These are phyloP conservation scores for slime mould (Dictyostelium discoideum) DNA, from an alignment of 78 protist species.

Conservation along the genomic window dicty_2.7 NC_007089.4:4431001-4431500, in stretches of 20 bases:
- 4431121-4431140: no score
- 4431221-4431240: constrained; percentile 26
- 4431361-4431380: constrained; percentile 96
- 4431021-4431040: background rate
- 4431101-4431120: background rate
- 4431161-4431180: background rate
- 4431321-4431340: constrained; percentile 83
- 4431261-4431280: constrained; percentile 19
- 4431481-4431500: constrained; percentile 67
- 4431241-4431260: constrained; percentile 22
- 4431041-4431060: constrained; percentile 12
- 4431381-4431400: constrained; percentile 87
- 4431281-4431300: constrained; percentile 80
- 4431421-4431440: constrained; percentile 24
- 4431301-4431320: constrained; percentile 92
- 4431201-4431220: background rate
- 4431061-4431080: constrained; percentile 2
- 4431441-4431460: constrained; percentile 52
- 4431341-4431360: constrained; percentile 23
- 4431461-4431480: constrained; percentile 81
- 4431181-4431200: background rate
- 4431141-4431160: background rate
- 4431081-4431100: background rate
- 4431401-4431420: constrained; percentile 41
- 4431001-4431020: background rate